Evolutionary conservation across 2,329 filamentous ascomycete species (phyloP), one percentile per base, ranked within the genome.

Genomic region (Neopestalotiopsis sp.): DNA sequence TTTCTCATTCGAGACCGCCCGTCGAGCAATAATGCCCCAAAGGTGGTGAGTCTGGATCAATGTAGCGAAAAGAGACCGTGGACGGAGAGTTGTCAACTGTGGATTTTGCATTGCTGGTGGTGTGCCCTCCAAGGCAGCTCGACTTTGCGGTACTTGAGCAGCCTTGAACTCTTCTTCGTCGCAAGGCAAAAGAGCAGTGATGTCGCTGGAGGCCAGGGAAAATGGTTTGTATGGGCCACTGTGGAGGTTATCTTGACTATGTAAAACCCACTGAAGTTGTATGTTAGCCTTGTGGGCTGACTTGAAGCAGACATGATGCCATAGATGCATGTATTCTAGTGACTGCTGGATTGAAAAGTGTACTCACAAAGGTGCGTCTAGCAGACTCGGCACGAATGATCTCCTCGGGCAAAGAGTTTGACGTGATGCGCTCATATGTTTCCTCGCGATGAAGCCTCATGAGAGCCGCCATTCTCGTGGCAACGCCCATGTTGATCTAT

Each of bases 161-260:
- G 78, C 75, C 7, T 82, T 81, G 71, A 88, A 89, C 67, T 88
- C 84, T 0, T 80, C 77, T 72, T 89, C 87, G 68, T 85, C 81
- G 73, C 85, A 83, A 0, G 87, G 87, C 1, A 89, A 81, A 28
- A 88, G 79, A 1, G 86, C 79, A 0, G 85, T 88, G 58, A 89
- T 89, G 69, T 89, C 86, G 42, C 81, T 81, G 3, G 85, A 83
- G 4, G 82, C 81, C 3, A 89, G 78, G 0, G 85, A 85, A 2
- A 87, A 81, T 2, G 86, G 86, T 12, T 85, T 85, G 38, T 80
- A 78, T 3, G 85, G 84, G 0, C 86, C 84, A 0, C 85, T 87
- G 70, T 88, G 85, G 30, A 89, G 79, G 71, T 87, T 88, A 70
- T 89, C 87, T 72, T 89, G 87, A 71, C 84, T 88, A 73, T 89